A percentile compares a stretch with the other conserved stretches of the same genome.
Conservation (phyloP, 805 yeast species). For the Candida awuae region DNA sequence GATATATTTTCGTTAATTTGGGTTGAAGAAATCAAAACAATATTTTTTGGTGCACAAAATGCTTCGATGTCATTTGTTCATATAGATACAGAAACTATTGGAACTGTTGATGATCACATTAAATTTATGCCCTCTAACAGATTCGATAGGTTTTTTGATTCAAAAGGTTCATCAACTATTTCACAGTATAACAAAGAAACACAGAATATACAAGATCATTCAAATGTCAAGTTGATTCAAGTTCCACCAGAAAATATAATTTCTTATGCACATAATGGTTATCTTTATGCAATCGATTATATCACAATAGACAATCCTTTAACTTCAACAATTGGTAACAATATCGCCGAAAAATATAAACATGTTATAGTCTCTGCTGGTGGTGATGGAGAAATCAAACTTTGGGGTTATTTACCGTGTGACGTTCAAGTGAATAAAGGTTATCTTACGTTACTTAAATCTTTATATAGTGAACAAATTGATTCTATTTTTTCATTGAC, state of each 20-base stretch:
- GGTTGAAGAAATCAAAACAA: constrained; percentile 47
- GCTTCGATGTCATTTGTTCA: constrained; percentile 77
- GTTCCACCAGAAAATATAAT: constrained; percentile 59
- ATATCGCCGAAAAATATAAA: constrained; percentile 22
- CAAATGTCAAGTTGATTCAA: constrained; percentile 43
- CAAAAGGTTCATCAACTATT: constrained; percentile 41
- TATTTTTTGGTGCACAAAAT: constrained; percentile 87
- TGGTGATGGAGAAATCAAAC: constrained; percentile 82
- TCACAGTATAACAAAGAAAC: neutral
- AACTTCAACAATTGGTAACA: constrained; percentile 17
- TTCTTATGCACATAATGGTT: constrained; percentile 87
- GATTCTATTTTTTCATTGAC: constrained; percentile 68
- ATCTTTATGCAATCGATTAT: constrained; percentile 61
- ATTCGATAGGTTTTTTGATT: constrained; percentile 82
- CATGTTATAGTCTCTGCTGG: constrained; percentile 61
- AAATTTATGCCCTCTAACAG: constrained; percentile 52
- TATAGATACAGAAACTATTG: constrained; percentile 19
- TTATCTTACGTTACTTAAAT: constrained; percentile 24
- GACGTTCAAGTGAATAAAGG: neutral
- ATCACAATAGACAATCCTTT: constrained; percentile 19
- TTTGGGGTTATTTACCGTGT: constrained; percentile 51
- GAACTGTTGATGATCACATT: constrained; percentile 21
- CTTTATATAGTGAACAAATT: constrained; percentile 43
- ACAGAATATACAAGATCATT: constrained; percentile 14
- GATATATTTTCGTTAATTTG: constrained; percentile 83